Base-by-base conservation (phyloP, 371 early-diverging fungal species). In the Entomophthora muscae region DNA sequence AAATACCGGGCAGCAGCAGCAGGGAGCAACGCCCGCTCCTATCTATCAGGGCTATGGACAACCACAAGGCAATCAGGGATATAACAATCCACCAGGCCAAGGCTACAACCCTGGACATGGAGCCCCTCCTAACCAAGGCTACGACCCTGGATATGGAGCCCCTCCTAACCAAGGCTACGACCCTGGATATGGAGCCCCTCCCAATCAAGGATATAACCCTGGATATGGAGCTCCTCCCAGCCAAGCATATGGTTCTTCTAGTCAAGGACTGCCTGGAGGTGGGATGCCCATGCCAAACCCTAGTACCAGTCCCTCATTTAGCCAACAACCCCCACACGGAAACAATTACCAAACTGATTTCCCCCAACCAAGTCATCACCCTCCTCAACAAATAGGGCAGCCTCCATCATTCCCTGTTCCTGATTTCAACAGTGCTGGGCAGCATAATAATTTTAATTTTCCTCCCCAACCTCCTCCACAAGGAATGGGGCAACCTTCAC, bases 391-490 rank as follows among this genome's bases (percentile, higher is more conserved):
- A 42, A 42, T 42, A 17, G 42, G 10, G 5, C 42, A 42, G 42
- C 42, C 42, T 10, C 17, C 17, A 17, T 17, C 42, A 42, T 42
- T 17, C 42, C 42, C 42, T 17, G 17, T 17, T 17, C 42, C 42
- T 42, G 42, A 42, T 42, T 42, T 42, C 17, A 17, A 17, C 5
- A 17, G 17, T 42, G 5, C 5, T 17, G 42, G 10, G 5, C 42
- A 5, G 5, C 42, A 42, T 5, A 10, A 42, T 42, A 42, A 42
- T 17, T 42, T 42, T 42, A 42, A 42, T 17, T 5, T 17, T 17
- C 55, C 55, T 1, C 29, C 33, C n/a, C 27, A 59, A 30, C 61
- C 57, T 28, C 57, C 61, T 32, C 42, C 42, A 42, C 42, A 42
- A 42, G 42, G 42, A 42, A 42, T 42, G 42, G 42, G 10, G 5